Base-by-base conservation (phyloP, 441 rosid genomes). In the Corymbia citriodora region DNA sequence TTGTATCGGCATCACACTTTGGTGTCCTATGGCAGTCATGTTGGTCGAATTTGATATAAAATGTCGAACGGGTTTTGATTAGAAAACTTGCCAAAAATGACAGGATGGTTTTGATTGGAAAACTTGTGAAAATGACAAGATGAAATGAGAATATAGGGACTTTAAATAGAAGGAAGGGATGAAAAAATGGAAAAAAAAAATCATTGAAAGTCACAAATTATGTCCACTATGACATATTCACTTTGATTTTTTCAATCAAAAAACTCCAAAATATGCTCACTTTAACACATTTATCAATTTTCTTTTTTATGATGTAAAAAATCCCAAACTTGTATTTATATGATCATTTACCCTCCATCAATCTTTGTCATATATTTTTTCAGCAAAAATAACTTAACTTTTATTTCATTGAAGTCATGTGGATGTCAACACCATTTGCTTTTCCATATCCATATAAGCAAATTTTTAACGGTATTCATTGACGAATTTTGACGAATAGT, bases 401-500 rank as follows among this genome's bases (percentile, higher is more conserved):
- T 59, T 59, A 59, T 10, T 59, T 59, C 25, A 59, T n/a, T 59
- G 4, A 4, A 59, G 63, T 6, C 63, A 23, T 57, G 63, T 57
- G 29, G 13, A 57, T 57, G 29, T 2, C 65, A 59, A 40, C 45
- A 40, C 45, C 45, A 5, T 40, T 40, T 40, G 45, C 45, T 40
- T 40, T 40, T 40, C 45, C 45, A 40, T 6, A 40, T 40, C 25
- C 1, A 23, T 59, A 29, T 59, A 59, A 2, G n/a, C 14, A 4
- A 23, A 23, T 59, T 59, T 59, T 4, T 59, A 10, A 59, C 1
- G 0, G 29, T 25, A 14, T 59, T 25, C 25, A 59, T 59, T 23
- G n/a, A 59, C 0, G 0, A 59, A 59, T 59, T 1, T 59, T 59
- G 0, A 1, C 1, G 3, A 0, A 25, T 12, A 59, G 10, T 25